A percentile compares a stretch with the other conserved stretches of the same genome.
Evolutionary conservation across 148 eudicot genomes (phyloP).

Genomic region (Oxyria digyna): DNA sequence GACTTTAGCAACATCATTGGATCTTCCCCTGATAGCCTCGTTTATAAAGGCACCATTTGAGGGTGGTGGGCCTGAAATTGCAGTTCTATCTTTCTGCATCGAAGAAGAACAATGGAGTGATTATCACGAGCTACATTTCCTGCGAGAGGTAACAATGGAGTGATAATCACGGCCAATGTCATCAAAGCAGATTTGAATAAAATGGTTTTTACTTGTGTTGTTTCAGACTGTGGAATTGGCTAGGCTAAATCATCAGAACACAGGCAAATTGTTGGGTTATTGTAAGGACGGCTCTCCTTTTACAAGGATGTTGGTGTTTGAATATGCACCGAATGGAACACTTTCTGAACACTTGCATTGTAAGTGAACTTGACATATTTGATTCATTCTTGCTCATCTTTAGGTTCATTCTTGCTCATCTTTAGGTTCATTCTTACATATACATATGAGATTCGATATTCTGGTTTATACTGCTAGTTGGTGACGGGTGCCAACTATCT

Average conservation of each 20-base stretch:
- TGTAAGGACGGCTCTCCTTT: constrained; percentile 77
- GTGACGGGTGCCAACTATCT: constrained; percentile 82
- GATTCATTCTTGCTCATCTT: neutral
- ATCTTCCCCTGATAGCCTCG: constrained; percentile 70
- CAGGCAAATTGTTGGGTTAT: constrained; percentile 74
- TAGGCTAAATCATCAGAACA: constrained; percentile 76
- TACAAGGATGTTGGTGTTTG: constrained; percentile 85
- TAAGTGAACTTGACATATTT: constrained; percentile 26
- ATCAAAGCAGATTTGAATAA: neutral
- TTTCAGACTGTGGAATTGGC: constrained; percentile 80
- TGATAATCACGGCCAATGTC: constrained; percentile 48
- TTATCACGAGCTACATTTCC: constrained; percentile 84
- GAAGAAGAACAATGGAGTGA: constrained; percentile 91
- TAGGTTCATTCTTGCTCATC: too few relatives aligned
- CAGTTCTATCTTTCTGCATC: constrained; percentile 83
- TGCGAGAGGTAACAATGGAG: constrained; percentile 77
- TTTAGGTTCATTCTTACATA: too few relatives aligned
- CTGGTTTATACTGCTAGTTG: constrained; percentile 35
- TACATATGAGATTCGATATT: neutral
- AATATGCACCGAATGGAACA: constrained; percentile 90
- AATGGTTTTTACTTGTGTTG: neutral
- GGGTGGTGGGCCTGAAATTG: constrained; percentile 94
- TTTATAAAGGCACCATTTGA: constrained; percentile 82
- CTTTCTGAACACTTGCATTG: constrained; percentile 90
- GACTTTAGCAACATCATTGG: constrained; percentile 97